Evolutionary conservation across 306 rosid species (phyloP).

Genomic region (Senna siamea): DNA sequence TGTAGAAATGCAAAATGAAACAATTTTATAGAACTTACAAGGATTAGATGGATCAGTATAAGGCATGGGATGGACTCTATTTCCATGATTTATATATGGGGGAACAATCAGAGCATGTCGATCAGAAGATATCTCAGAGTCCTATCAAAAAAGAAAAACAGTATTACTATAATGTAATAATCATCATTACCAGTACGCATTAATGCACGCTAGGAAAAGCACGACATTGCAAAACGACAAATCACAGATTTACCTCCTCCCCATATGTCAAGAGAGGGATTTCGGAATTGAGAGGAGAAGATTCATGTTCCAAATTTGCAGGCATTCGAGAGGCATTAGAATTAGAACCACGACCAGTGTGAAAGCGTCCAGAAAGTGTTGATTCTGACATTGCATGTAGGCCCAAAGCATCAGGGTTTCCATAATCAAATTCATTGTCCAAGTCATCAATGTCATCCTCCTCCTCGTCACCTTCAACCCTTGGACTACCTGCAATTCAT

Average conservation of each 20-base stretch:
- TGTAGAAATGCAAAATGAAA: slow-evolving; percentile 8
- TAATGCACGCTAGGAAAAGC: slow-evolving; percentile 7
- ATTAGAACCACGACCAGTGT: slow-evolving; percentile 59
- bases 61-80: slow-evolving; percentile 74
- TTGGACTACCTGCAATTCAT: slow-evolving; percentile 72
- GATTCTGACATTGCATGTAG: slow-evolving; percentile 50
- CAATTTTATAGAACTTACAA: slow-evolving; percentile 50
- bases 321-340: slow-evolving; percentile 54
- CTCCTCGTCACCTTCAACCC: slow-evolving; percentile 96
- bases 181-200: not conserved
- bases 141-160: slow-evolving; percentile 53
- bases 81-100: slow-evolving; percentile 70
- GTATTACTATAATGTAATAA: slow-evolving; percentile 5
- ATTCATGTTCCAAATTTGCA: slow-evolving; percentile 55
- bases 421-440: slow-evolving; percentile 88
- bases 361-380: slow-evolving; percentile 48
- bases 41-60: slow-evolving; percentile 68
- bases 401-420: slow-evolving; percentile 53
- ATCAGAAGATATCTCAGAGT: slow-evolving; percentile 79
- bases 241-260: slow-evolving; percentile 71
- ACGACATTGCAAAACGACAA: slow-evolving; percentile 13
- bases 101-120: slow-evolving; percentile 88
- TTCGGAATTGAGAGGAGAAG: slow-evolving; percentile 71
- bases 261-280: slow-evolving; percentile 91
- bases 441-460: slow-evolving; percentile 93